Percentiles rank a stretch among this genome's conserved stretches.
Evolutionary conservation across 1,284 basidiomycete genomes (phyloP).

Genomic region (Pterula multifida): DNA sequence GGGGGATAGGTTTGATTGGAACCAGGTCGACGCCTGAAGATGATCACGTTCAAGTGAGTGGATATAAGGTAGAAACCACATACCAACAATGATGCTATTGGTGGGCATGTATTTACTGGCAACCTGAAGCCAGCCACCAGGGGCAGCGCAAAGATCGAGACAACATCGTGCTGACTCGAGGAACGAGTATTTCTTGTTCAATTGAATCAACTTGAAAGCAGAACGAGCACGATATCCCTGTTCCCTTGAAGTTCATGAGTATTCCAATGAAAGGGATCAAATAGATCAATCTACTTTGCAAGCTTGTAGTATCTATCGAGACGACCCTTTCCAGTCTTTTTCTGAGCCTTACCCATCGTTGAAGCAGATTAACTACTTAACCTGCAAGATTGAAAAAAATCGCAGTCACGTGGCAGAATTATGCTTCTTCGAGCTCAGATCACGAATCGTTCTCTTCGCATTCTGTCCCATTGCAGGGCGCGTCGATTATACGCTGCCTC

Average conservation of each 20-base stretch:
- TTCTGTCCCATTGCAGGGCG: background rate
- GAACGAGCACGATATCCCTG: conserved; percentile 99
- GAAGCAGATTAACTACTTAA: background rate
- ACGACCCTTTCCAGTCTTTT: conserved; percentile 91
- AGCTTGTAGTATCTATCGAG: conserved; percentile 94
- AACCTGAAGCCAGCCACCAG: conserved; percentile 98
- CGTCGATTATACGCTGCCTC: background rate
- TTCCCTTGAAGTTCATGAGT: conserved; percentile 43
- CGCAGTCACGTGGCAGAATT: background rate
- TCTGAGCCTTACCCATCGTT: conserved; percentile 67
- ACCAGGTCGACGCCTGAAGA: conserved; percentile 83
- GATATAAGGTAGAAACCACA: conserved; percentile 16
- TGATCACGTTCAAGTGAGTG: conserved; percentile 6
- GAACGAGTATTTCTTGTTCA: conserved; percentile 97
- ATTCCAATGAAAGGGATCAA: conserved; percentile 1
- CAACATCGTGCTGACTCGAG: conserved; percentile 87
- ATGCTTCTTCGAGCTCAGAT: background rate
- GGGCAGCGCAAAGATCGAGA: conserved; percentile 97
- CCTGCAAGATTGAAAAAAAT: background rate
- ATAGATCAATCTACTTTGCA: conserved; percentile 56
- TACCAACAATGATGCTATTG: conserved; percentile 90
- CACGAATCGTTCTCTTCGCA: background rate
- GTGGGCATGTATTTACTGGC: conserved; percentile 97
- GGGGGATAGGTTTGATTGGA: conserved; percentile 92
- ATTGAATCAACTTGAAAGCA: conserved; percentile 98